A percentile compares a stretch with the other conserved stretches of the same genome.
These are phyloP conservation scores for Ramaria sp. DNA, from an alignment of 768 basidiomycete species.

Conservation along the genomic window DNA sequence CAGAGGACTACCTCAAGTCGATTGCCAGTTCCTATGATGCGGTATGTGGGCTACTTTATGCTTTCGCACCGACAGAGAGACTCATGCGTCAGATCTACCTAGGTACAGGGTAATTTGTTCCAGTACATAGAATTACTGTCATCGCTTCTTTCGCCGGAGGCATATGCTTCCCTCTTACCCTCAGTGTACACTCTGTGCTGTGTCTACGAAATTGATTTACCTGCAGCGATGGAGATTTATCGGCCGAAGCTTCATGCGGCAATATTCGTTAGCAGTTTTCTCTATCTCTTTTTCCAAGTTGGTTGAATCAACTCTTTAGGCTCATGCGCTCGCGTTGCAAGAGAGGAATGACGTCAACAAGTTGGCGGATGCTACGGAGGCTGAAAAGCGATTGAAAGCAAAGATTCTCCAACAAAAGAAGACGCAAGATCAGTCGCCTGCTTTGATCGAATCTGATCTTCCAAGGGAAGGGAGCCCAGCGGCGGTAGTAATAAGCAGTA, in stretches of 20 bases:
- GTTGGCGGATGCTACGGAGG: constrained; percentile 51
- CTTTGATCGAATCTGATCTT: background rate
- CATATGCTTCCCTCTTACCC: constrained; percentile 70
- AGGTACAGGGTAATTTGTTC: constrained; percentile 87
- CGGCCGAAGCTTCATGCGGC: constrained; percentile 59
- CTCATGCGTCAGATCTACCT: constrained; percentile 6
- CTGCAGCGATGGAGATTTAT: constrained; percentile 90
- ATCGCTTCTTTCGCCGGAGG: constrained; percentile 54
- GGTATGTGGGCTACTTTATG: constrained; percentile 36
- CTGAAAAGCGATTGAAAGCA: constrained; percentile 73
- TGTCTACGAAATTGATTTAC: constrained; percentile 69
- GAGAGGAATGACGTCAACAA: constrained; percentile 43
- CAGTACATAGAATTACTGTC: constrained; percentile 88
- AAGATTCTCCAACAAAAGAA: constrained; percentile 61
- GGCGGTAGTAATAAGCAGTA: constrained; percentile 19
- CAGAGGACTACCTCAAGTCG: constrained; percentile 74
- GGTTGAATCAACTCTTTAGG: constrained; percentile 23
- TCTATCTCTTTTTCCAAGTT: background rate
- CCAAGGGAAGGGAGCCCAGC: constrained; percentile 22
- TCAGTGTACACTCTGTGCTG: constrained; percentile 60
- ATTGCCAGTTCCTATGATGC: constrained; percentile 82
- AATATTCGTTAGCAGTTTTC: constrained; percentile 1
- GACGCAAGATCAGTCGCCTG: constrained; percentile 40
- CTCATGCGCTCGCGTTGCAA: constrained; percentile 48
- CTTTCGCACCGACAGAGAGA: background rate